Evolutionary conservation across 108 stramenopile genomes (phyloP).

Genomic region (Epipyxis sp.): DNA sequence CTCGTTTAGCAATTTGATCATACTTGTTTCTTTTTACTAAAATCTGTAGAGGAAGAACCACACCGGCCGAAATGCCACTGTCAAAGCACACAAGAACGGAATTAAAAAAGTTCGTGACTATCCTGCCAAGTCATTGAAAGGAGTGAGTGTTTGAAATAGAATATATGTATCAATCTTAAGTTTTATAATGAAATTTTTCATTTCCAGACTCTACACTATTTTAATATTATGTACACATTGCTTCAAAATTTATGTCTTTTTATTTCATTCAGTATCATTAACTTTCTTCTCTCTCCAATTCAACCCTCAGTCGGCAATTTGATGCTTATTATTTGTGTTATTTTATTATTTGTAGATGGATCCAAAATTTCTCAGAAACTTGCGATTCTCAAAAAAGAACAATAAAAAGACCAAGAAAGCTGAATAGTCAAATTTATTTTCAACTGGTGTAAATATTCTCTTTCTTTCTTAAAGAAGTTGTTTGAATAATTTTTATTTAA

Average conservation of each 20-base stretch:
- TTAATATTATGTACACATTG: neutral
- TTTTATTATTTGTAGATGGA: slow-evolving; percentile 38
- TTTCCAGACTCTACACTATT: neutral
- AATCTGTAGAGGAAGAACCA: slow-evolving; percentile 47
- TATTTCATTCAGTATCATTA: neutral
- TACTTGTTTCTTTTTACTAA: too few relatives aligned
- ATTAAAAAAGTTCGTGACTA: slow-evolving; percentile 56
- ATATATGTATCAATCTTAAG: slow-evolving; percentile 8
- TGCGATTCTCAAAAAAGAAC: slow-evolving; percentile 49
- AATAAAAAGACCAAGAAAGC: slow-evolving; percentile 33
- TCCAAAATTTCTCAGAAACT: slow-evolving; percentile 53
- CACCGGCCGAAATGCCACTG: slow-evolving; percentile 51
- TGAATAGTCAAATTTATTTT: too few relatives aligned
- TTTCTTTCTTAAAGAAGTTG: too few relatives aligned
- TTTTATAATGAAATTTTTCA: too few relatives aligned
- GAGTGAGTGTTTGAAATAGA: slow-evolving; percentile 34
- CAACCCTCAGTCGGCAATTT: too few relatives aligned
- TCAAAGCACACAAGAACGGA: slow-evolving; percentile 52
- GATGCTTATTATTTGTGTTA: neutral
- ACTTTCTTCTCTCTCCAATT: too few relatives aligned
- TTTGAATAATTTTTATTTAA: too few relatives aligned
- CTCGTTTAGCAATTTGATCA: too few relatives aligned
- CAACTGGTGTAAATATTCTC: too few relatives aligned
- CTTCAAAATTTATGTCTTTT: slow-evolving; percentile 3
- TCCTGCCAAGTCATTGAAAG: slow-evolving; percentile 54